A percentile compares a stretch with the other conserved stretches of the same genome.
Evolutionary conservation across 257 asterid genomes (phyloP).

Genomic region (Lithospermum erythrorhizon): DNA sequence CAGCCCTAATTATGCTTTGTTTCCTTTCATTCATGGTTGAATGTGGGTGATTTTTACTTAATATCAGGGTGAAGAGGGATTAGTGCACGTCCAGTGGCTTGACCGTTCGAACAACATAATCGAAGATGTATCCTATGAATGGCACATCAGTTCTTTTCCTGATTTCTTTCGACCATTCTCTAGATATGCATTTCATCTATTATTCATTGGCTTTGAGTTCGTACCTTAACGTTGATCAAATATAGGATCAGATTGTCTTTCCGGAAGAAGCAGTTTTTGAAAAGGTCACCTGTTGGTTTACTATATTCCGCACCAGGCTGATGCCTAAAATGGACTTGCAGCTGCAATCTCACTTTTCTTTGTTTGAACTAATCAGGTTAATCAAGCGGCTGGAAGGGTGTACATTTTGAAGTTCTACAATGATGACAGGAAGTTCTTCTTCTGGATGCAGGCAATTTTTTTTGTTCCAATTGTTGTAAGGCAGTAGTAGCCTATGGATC

Average conservation of each 20-base stretch:
- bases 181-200: not conserved
- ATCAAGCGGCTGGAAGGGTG: constrained; percentile 87
- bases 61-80: constrained; percentile 82
- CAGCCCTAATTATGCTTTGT: not conserved
- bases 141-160: constrained; percentile 7
- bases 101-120: constrained; percentile 50
- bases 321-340: not conserved
- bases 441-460: constrained; percentile 83
- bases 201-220: constrained; percentile 7
- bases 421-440: constrained; percentile 87
- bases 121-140: constrained; percentile 74
- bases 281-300: constrained; percentile 34
- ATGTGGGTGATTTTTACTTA: constrained; percentile 6
- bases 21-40: not conserved
- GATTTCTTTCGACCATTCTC: not conserved
- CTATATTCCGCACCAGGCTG: not conserved
- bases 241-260: constrained; percentile 83
- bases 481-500: not conserved
- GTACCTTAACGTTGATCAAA: constrained; percentile 39
- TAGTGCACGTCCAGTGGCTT: constrained; percentile 82
- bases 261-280: constrained; percentile 88
- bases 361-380: constrained; percentile 42
- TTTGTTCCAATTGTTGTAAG: not conserved
- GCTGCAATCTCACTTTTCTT: constrained; percentile 9
- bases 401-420: constrained; percentile 74